Evolutionary conservation across 371 early-diverging fungal genomes (phyloP), one percentile per base, ranked within the genome.

Genomic region (Syncephalastrum contaminatum): DNA sequence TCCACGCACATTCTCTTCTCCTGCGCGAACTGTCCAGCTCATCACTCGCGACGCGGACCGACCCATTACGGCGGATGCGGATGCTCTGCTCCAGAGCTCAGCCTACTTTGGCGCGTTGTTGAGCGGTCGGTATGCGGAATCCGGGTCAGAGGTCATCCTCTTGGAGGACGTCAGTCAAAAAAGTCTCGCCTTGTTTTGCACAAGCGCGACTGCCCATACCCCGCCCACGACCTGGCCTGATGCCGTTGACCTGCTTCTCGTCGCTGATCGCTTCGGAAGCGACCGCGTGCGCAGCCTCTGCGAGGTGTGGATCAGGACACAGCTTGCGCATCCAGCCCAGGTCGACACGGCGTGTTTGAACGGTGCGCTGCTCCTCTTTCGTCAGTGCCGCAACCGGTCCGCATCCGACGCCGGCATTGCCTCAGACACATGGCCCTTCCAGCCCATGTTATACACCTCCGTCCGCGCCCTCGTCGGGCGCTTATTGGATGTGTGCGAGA

Each of bases 381-480:
- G 73, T 10, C 50, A 49, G 3, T 73, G 70, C 52, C 41, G 62
- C 10, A 59, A 67, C 43, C 64, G 59, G 2, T 54, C 48, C 2
- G 61, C 61, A 25, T 27, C 13, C 7, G 62, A 59, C 44, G 67
- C 58, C 14, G 70, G 70, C 18, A 57, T 69, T 13, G 1, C 36
- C 10, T 64, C 67, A 10, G 47, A 58, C 21, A 56, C 60, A 0
- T 73, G 70, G 73, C 70, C 70, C 0, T 73, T 73, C 42, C 45
- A 59, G 4, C 42, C 13, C 3, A 27, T 70, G 10, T 12, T 70
- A 1, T 43, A 61, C 3, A 18, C 41, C 13, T 47, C 58, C 2
- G 49, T 53, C 41, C 24, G 36, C 13, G 25, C 25, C 13, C 24
- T 50, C 4, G 18, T 50, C 15, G 19, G 50, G 1, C 50, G 36